Percentiles rank a stretch among this genome's conserved stretches.
Conservation (phyloP, 2,329 filamentous ascomycete genomes). For the Exophiala oligosperma region DNA sequence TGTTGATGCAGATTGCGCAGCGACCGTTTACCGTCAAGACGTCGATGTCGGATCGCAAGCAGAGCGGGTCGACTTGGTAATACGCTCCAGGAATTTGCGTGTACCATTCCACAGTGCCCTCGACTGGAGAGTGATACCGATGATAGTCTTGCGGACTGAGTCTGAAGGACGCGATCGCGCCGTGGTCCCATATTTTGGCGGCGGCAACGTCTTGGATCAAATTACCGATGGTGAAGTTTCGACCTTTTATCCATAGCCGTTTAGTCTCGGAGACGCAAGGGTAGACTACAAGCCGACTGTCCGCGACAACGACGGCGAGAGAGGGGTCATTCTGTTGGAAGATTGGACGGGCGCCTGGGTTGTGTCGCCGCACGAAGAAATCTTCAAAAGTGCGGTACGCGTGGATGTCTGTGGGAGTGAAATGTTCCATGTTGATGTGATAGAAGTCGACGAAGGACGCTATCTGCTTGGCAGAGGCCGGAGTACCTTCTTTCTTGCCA, state of each 20-base stretch:
- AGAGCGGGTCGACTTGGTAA: constrained; percentile 99
- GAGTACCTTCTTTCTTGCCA: constrained; percentile 90
- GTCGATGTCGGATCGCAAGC: constrained; percentile 88
- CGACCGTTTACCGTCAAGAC: constrained; percentile 96
- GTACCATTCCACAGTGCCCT: constrained; percentile 80
- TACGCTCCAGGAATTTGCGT: constrained; percentile 92
- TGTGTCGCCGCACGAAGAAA: constrained; percentile 94
- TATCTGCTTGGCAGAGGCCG: constrained; percentile 61
- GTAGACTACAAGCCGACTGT: constrained; percentile 91
- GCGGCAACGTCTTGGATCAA: constrained; percentile 74
- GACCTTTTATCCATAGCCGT: constrained; percentile 91
- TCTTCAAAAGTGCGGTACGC: constrained; percentile 94
- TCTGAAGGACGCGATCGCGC: constrained; percentile 84
- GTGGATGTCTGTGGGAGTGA: constrained; percentile 72
- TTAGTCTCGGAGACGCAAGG: constrained; percentile 82
- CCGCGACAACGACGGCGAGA: constrained; percentile 88
- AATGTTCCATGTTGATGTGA: constrained; percentile 88
- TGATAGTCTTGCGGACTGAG: constrained; percentile 97
- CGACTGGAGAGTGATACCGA: constrained; percentile 95
- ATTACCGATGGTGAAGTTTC: constrained; percentile 85
- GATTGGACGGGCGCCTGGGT: constrained; percentile 81
- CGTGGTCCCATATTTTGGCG: constrained; percentile 74
- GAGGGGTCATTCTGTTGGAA: constrained; percentile 81
- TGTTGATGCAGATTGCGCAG: constrained; percentile 86
- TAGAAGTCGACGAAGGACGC: constrained; percentile 91